Evolutionary conservation across 352 stramenopile genomes (phyloP), one percentile per base, ranked within the genome.

Genomic region (Aphanomyces euteiches): DNA sequence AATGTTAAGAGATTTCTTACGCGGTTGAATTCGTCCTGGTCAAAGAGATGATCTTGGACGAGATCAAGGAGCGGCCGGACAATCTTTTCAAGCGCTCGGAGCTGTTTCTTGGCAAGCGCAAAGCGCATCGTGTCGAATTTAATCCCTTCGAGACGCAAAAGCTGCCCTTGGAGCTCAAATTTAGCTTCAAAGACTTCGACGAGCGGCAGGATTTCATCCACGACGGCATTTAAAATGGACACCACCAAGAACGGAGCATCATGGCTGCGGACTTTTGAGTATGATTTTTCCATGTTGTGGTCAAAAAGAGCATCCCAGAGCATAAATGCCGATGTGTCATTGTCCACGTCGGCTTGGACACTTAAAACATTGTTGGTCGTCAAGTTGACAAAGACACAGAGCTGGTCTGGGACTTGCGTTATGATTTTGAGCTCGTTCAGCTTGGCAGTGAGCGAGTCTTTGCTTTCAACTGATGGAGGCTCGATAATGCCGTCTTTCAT

Each of bases 251-350:
- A 93, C 7, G 73, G 69, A 2, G 85, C 75, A 28, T 82, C 82
- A 56, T 88, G 85, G 74, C 93, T 86, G 6, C 86, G 84, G 56
- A 93, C 78, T 65, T 91, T 90, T 4, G 84, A 92, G 77, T 93
- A 93, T 17, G 84, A 91, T 15, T 79, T 89, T 40, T 90, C 81
- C 37, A 92, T 67, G 47, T 67, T 67, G 37, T 37, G 41, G 21
- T 67, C 60, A 37, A 54, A 67, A 5, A 67, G 19, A 15, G 41
- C 17, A 7, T 67, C 47, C 60, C 60, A 67, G 1, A 67, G 19
- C 43, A 41, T 39, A 41, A 37, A 67, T 54, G 47, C 60, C 21
- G 66, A 3, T 84, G 78, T 0, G 56, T 63, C 56, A 8, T 10
- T 21, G 36, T 63, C 56, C 3, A 76, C 67, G 0, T 74, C 79